Conservation (phyloP, 176 grass and related monocot genomes). For the Oryza meyeriana region DNA sequence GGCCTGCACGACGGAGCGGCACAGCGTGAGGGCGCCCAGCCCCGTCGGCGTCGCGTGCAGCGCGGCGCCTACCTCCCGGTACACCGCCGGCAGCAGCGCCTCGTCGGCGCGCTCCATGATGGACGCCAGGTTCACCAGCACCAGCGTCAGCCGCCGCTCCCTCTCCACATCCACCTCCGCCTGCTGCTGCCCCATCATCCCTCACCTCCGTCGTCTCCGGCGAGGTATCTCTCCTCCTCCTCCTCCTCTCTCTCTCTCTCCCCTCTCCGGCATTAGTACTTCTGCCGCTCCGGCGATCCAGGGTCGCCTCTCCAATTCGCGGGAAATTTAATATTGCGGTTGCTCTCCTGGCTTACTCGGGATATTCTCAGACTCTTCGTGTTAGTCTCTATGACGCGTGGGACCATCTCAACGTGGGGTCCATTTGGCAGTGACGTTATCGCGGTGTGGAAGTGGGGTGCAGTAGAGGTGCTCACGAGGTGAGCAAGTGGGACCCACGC, state of each 20-base stretch:
- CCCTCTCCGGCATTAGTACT: not conserved
- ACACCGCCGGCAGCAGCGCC: slow-evolving; percentile 81
- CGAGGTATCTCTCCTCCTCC: too few species aligned
- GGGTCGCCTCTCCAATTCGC: slow-evolving; percentile 1
- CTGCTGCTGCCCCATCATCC: not conserved
- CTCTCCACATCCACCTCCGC: slow-evolving; percentile 13
- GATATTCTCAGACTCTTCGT: not conserved
- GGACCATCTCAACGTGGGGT: not conserved
- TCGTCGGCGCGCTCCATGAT: slow-evolving; percentile 96
- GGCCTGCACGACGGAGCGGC: slow-evolving; percentile 73
- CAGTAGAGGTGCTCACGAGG: too few species aligned
- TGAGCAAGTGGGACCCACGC: too few species aligned
- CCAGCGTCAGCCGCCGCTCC: slow-evolving; percentile 39
- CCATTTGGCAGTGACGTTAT: not conserved
- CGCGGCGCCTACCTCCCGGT: slow-evolving; percentile 74
- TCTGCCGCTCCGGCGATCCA: slow-evolving; percentile 6
- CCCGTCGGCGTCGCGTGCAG: slow-evolving; percentile 63
- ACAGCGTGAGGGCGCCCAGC: slow-evolving; percentile 77
- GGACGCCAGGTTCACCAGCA: slow-evolving; percentile 71
- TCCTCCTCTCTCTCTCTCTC: too few species aligned
- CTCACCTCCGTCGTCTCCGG: not conserved
- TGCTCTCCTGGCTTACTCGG: not conserved
- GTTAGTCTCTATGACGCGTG: not conserved
- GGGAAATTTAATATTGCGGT: slow-evolving; percentile 47
- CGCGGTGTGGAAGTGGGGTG: too few species aligned